Evolutionary conservation across 2,329 filamentous ascomycete genomes (phyloP), one percentile per base, ranked within the genome.

Genomic region (Xylariaceae sp.): DNA sequence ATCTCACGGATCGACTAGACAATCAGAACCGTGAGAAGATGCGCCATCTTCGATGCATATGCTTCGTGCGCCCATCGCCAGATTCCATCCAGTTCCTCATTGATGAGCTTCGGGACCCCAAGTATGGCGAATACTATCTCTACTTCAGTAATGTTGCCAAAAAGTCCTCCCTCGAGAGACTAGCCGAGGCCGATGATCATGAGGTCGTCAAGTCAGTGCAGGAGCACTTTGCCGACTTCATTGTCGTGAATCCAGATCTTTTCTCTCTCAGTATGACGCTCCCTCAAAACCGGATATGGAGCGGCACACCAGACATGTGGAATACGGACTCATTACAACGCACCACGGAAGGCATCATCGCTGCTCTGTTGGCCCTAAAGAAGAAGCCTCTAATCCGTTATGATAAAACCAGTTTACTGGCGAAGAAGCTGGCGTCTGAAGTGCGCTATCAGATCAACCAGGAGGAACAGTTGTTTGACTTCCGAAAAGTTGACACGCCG

Each of bases 61-160:
- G 92, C 72, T 93, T 99, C 67, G 84, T 99, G 52, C 88, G 95
- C 47, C 94, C 94, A 6, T 96, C 93, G 0, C 83, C 93, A 10
- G 91, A 95, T 67, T 95, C 93, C 4, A 92, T 97, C 71, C 92
- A 99, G 72, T 85, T 89, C 63, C 83, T 99, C 56, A 93, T 99
- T 67, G 94, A 99, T 71, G 94, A 99, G 77, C 82, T 99, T 58
- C 85, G 94, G 62, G 93, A 97, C 53, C 95, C 94, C 3, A 97
- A 92, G 73, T 99, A 99, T 69, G 93, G 94, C 65, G 94, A 99
- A 77, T 99, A 99, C 76, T 86, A 96, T 71, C 83, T 99, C 58
- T 97, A 95, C 75, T 96, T 99, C 74, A 97, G 92, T 79, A 99
- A 99, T 73, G 89, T 99, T 60, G 88, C 94, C 71, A 96, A 95